Conservation (phyloP, 139 green algal species). For the Monoraphidium neglectum region DNA sequence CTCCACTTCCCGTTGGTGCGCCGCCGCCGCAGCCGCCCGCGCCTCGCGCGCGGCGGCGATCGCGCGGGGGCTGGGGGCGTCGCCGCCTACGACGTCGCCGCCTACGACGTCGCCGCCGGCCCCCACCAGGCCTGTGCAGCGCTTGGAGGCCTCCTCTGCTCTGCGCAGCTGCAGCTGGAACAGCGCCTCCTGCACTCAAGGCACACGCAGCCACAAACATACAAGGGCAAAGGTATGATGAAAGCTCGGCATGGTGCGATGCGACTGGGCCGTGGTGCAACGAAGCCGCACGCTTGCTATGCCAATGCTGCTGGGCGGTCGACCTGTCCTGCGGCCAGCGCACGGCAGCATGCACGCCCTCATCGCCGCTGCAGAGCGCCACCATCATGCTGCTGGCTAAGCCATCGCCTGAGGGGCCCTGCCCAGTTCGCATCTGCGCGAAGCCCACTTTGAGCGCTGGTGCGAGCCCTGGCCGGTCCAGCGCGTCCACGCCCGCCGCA, state of each 20-base stretch:
- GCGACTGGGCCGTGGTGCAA: too few species aligned
- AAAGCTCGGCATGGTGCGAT: too few species aligned
- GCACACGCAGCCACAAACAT: too few species aligned
- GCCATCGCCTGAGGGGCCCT: too few species aligned
- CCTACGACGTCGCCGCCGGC: background rate
- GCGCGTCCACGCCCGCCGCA: slow-evolving; percentile 40
- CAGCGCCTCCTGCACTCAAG: slow-evolving; percentile 44
- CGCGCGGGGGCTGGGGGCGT: background rate
- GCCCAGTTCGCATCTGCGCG: background rate
- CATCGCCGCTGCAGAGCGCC: too few species aligned
- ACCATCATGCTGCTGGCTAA: too few species aligned
- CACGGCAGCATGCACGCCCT: too few species aligned
- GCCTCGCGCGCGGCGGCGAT: background rate
- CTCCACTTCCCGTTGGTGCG: background rate
- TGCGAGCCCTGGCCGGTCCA: slow-evolving; percentile 53
- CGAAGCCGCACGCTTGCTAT: too few species aligned
- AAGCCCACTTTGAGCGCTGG: slow-evolving; percentile 47
- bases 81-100: background rate
- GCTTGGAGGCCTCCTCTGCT: slow-evolving; percentile 31
- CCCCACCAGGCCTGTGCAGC: slow-evolving; percentile 27
- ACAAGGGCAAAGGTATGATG: too few species aligned
- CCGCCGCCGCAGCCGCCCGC: background rate
- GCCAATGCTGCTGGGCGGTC: too few species aligned
- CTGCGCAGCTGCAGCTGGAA: slow-evolving; percentile 47
- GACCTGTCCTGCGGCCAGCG: too few species aligned